These are phyloP conservation scores for Lenzites betulinus DNA, from an alignment of 768 basidiomycete genomes.

Conservation along the genomic window DNA sequence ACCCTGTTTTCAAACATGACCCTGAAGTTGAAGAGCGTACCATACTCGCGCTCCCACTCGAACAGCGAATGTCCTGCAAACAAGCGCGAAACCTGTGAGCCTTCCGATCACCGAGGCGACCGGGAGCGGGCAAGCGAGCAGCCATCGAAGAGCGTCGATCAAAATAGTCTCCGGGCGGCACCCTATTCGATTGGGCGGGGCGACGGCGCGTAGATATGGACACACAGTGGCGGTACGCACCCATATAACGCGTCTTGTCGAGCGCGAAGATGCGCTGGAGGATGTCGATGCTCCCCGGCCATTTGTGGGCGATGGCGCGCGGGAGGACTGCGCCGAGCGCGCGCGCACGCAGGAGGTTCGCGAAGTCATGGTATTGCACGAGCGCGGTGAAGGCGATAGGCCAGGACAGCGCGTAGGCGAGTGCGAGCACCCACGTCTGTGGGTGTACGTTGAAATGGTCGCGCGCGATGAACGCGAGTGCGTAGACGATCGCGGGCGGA, in stretches of 20 bases:
- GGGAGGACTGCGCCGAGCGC: slow-evolving; percentile 20
- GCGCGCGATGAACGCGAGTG: slow-evolving; percentile 12
- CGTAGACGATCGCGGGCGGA: slow-evolving; percentile 22
- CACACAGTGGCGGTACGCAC: slow-evolving; percentile 5
- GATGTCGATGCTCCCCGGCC: slow-evolving; percentile 22
- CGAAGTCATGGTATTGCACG: slow-evolving; percentile 16
- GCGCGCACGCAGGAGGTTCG: slow-evolving; percentile 13
- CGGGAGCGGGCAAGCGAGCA: too few relatives aligned
- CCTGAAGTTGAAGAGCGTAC: slow-evolving; percentile 24
- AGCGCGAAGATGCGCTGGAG: slow-evolving; percentile 7
- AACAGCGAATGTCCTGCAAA: slow-evolving; percentile 1
- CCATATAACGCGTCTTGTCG: slow-evolving; percentile 13
- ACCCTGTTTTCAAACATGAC: slow-evolving; percentile 43
- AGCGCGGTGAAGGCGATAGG: slow-evolving; percentile 17
- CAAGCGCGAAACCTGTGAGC: too few relatives aligned
- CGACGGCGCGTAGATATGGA: background rate
- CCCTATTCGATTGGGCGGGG: too few relatives aligned
- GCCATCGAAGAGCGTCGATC: too few relatives aligned
- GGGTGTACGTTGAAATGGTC: background rate
- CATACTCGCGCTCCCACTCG: slow-evolving; percentile 19
- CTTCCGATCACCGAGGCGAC: too few relatives aligned
- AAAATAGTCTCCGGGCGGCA: too few relatives aligned
- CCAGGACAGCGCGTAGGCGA: slow-evolving; percentile 21
- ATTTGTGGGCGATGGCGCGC: slow-evolving; percentile 11
- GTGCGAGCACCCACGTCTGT: slow-evolving; percentile 17